Percentiles rank a stretch among this genome's conserved stretches.
phyloP scores from a whole-genome alignment of 495 filamentous ascomycete genomes.

The Elaphomyces granulatus region DNA sequence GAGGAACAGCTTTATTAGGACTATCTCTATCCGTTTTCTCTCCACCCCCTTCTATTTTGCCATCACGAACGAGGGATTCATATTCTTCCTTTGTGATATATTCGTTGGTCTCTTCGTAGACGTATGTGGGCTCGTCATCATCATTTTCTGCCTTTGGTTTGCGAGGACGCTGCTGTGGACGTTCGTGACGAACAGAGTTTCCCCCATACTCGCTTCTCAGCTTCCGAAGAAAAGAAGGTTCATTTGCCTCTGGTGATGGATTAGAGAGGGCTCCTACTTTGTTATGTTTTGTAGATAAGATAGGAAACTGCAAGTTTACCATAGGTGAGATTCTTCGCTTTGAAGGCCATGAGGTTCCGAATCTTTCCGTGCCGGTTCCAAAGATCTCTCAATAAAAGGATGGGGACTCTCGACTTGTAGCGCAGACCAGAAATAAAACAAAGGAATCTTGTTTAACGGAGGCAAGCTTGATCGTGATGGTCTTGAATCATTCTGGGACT shows the following conservation, averaged over 20 bases:
- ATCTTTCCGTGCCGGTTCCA: too few relatives aligned
- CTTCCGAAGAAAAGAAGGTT: slow-evolving; percentile 35
- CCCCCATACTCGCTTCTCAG: slow-evolving; percentile 29
- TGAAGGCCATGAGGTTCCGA: slow-evolving; percentile 36
- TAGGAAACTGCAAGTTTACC: slow-evolving; percentile 18
- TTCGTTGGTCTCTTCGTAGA: slow-evolving; percentile 35
- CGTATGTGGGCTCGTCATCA: slow-evolving; percentile 35
- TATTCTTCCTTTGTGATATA: slow-evolving; percentile 36
- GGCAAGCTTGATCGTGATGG: too few relatives aligned
- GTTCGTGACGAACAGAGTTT: slow-evolving; percentile 26
- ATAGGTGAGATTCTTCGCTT: slow-evolving; percentile 34
- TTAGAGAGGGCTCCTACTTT: neutral
- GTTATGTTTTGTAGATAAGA: neutral
- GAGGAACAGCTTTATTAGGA: slow-evolving; percentile 1
- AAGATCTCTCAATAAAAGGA: too few relatives aligned
- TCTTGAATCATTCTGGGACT: too few relatives aligned
- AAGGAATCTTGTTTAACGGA: too few relatives aligned
- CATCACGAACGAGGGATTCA: slow-evolving; percentile 20
- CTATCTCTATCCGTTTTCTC: slow-evolving; percentile 6
- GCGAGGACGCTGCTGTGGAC: slow-evolving; percentile 26
- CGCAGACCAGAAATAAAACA: too few relatives aligned
- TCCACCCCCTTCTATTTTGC: slow-evolving; percentile 10
- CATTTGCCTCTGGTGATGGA: slow-evolving; percentile 25
- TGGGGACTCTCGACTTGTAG: too few relatives aligned
- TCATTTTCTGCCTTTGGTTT: slow-evolving; percentile 25